These are phyloP conservation scores for Gardenia jasminoides DNA, from an alignment of 257 asterid genomes.

Conservation along the genomic window DNA sequence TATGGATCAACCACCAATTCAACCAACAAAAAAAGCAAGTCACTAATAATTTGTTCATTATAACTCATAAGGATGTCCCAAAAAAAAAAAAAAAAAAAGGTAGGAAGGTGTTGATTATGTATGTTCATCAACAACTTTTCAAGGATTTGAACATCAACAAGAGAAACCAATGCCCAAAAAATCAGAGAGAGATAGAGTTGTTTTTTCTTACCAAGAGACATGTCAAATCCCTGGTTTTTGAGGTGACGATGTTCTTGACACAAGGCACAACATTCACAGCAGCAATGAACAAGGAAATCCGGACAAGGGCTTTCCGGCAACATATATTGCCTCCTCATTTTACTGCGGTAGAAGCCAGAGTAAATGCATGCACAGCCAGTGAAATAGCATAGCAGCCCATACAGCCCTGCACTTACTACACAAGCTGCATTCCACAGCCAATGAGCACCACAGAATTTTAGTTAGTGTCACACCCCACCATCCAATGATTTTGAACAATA, in stretches of 20 bases:
- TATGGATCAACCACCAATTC: not conserved
- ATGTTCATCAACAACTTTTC: not conserved
- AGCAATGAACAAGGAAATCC: conserved; percentile 18
- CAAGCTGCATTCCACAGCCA: conserved; percentile 16
- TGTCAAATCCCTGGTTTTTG: conserved; percentile 14
- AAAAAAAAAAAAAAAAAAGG: no score
- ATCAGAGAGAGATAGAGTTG: not conserved
- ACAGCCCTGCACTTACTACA: conserved; percentile 18
- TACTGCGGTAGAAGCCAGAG: conserved; percentile 11
- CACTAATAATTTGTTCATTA: no score
- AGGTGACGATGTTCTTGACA: conserved; percentile 20
- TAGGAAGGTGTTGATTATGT: no score
- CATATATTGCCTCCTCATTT: conserved; percentile 12
- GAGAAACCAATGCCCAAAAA: not conserved
- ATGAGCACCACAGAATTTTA: not conserved
- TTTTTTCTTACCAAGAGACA: conserved; percentile 10
- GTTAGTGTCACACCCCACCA: not conserved
- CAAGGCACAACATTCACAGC: conserved; percentile 16
- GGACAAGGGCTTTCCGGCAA: conserved; percentile 17
- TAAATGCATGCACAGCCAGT: conserved; percentile 20
- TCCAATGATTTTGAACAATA: not conserved
- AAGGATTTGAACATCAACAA: not conserved
- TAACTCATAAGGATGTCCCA: no score
- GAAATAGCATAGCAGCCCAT: not conserved
- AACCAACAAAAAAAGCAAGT: not conserved